Base-by-base conservation (phyloP, 495 filamentous ascomycete species). In the Annulohypoxylon bovei region DNA sequence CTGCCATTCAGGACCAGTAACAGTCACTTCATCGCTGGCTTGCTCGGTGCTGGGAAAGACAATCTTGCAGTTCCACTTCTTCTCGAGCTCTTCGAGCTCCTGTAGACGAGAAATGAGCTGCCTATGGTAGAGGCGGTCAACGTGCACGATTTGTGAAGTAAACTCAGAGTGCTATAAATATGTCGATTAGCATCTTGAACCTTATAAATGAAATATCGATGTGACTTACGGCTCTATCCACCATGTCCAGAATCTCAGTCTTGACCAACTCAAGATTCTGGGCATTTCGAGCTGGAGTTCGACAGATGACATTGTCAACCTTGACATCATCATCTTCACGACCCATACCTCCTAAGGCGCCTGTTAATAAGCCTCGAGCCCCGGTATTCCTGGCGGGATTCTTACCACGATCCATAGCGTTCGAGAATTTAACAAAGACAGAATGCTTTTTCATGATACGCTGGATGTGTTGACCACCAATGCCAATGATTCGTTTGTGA, bases 371-470 rank as follows among this genome's bases (percentile, higher is more conserved):
- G 32, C 30, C 62, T 55, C 11, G 44, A 30, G 42, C 7, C 2
- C n/a, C 32, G 20, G 22, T 14, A 52, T 3, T 28, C 40, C 22
- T 50, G 30, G 53, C 18, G 40, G 22, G 46, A 20, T 33, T 33
- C 73, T 66, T 78, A 79, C 85, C 85, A 72, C 95, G 92, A 79
- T 99, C 95, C 96, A 98, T 98, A 25, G 96, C 95, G 75, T 99
- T 99, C 68, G 93, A 97, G 77, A 99, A 99, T 78, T 99, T 99
- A 82, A 99, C 95, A 69, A 98, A 99, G 62, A 99, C 95, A 1
- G 95, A 99, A 82, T 99, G 96, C 80, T 98, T 98, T 84, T 99
- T 99, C 95, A 98, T 99, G 82, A 98, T 98, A 62, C 94, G 94
- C 77, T 99, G 95, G 73, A 99, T 99, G 74, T 98, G 96, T 77